A percentile compares a stretch with the other conserved stretches of the same genome.
Conservation (phyloP, 306 rosid species). For the Chamaecrista fasciculata region DNA sequence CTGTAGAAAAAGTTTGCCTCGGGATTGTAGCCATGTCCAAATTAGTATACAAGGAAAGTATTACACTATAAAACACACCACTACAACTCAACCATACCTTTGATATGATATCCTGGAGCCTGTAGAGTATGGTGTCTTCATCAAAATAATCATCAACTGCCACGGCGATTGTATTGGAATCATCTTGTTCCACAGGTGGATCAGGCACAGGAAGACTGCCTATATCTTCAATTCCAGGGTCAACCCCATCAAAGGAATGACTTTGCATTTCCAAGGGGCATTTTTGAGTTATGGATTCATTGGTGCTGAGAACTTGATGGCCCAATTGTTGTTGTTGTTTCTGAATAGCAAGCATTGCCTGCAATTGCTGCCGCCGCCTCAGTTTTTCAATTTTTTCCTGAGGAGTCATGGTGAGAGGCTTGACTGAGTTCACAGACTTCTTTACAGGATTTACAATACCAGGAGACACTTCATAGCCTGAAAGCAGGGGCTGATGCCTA, state of each 20-base stretch:
- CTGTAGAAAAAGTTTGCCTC: slow-evolving; percentile 62
- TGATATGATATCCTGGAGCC: slow-evolving; percentile 68
- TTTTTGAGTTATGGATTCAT: slow-evolving; percentile 42
- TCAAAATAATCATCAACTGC: slow-evolving; percentile 49
- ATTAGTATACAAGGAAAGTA: slow-evolving; percentile 36
- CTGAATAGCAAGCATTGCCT: slow-evolving; percentile 94
- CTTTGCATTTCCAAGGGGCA: slow-evolving; percentile 47
- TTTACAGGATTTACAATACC: slow-evolving; percentile 34
- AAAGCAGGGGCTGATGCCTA: slow-evolving; percentile 43
- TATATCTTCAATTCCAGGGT: slow-evolving; percentile 52
- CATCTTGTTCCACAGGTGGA: slow-evolving; percentile 64
- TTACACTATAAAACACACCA: slow-evolving; percentile 27
- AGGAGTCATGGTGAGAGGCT: slow-evolving; percentile 78
- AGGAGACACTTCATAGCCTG: slow-evolving; percentile 49
- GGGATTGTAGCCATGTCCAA: slow-evolving; percentile 42
- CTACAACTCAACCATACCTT: slow-evolving; percentile 59
- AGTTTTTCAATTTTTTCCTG: slow-evolving; percentile 92
- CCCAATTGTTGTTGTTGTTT: slow-evolving; percentile 70
- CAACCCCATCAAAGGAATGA: slow-evolving; percentile 48
- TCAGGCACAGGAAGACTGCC: slow-evolving; percentile 47
- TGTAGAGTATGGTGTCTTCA: slow-evolving; percentile 61
- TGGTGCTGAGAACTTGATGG: slow-evolving; percentile 50
- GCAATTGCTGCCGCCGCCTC: slow-evolving; percentile 92
- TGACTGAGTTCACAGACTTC: slow-evolving; percentile 44
- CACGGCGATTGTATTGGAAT: slow-evolving; percentile 59